Base-by-base conservation (phyloP, 169 alveolate genomes). In the Plasmodium knowlesi region DNA sequence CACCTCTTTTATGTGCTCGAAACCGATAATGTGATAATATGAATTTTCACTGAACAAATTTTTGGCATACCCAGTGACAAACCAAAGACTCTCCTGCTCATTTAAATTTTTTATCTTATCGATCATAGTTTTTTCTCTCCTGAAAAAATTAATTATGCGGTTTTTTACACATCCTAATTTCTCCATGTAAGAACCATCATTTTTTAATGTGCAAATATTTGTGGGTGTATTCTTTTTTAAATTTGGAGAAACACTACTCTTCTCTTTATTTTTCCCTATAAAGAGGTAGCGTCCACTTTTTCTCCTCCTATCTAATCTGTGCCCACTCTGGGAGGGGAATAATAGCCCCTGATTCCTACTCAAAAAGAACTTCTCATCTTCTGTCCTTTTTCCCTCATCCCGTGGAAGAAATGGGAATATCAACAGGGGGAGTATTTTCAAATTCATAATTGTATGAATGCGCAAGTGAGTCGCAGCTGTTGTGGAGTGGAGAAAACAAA, bases 61-160 rank as follows among this genome's bases (percentile, higher is more conserved):
- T 86, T 78, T 86, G 22, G 93, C 93, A 86, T 86, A 86, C 6
- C 93, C 93, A n/a, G 84, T 54, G 3, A 86, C 53, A 34, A 86
- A 86, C 93, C 93, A 86, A 32, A 76, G 57, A 74, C 85, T 86
- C 80, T 86, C 70, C 19, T 86, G 61, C 19, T 76, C 85, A 86
- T 86, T 74, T 86, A 86, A 53, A 53, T 74, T 37, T 86, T 70
- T 86, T 76, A 86, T 76, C 70, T 25, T 86, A 22, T 86, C 93
- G 5, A 86, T 54, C 12, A 86, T 46, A 30, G 54, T 86, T 86
- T 86, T 53, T 19, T 86, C 43, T 5, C 85, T 74, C 67, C 71
- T 78, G 32, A 86, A 86, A 25, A 74, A 74, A 70, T 12, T 53
- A 5, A 50, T 19, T 74, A 86, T 53, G 5, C 71, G 76, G 41